These are phyloP conservation scores for Exophiala xenobiotica DNA, from an alignment of 2,329 filamentous ascomycete species.

Conservation along the genomic window DNA sequence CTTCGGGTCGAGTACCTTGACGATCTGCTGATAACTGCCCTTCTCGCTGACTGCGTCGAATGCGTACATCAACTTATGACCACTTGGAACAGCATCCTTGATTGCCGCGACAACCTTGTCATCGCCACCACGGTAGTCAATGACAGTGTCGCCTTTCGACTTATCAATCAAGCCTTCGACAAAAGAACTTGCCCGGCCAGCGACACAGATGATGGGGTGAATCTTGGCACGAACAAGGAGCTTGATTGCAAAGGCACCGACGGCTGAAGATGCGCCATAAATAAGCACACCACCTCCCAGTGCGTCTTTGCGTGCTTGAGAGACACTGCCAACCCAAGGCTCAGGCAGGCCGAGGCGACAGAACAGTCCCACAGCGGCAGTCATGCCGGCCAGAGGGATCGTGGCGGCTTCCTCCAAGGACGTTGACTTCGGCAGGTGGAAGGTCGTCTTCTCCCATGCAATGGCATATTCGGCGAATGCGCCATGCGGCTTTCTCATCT, in stretches of 20 bases:
- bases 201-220: constrained; percentile 62
- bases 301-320: constrained; percentile 21
- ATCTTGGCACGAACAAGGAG: constrained; percentile 57
- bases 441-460: constrained; percentile 54
- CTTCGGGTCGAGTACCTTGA: constrained; percentile 42
- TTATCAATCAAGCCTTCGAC: constrained; percentile 55
- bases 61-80: constrained; percentile 50
- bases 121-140: constrained; percentile 62
- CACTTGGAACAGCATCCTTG: constrained; percentile 42
- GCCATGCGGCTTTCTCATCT: constrained; percentile 53
- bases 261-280: constrained; percentile 57
- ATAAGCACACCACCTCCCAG: constrained; percentile 43
- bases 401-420: constrained; percentile 52
- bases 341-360: constrained; percentile 23
- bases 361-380: constrained; percentile 22
- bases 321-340: constrained; percentile 19
- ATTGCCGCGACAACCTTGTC: constrained; percentile 51
- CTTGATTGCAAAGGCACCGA: constrained; percentile 61
- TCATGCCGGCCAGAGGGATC: constrained; percentile 27
- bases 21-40: constrained; percentile 48
- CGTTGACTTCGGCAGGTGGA: constrained; percentile 53
- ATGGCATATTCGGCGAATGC: constrained; percentile 60
- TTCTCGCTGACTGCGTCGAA: constrained; percentile 60
- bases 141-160: constrained; percentile 54
- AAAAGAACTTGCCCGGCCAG: constrained; percentile 52